These are phyloP conservation scores for Sclerotinia minor DNA, from an alignment of 2,329 filamentous ascomycete genomes.

Conservation along the genomic window DNA sequence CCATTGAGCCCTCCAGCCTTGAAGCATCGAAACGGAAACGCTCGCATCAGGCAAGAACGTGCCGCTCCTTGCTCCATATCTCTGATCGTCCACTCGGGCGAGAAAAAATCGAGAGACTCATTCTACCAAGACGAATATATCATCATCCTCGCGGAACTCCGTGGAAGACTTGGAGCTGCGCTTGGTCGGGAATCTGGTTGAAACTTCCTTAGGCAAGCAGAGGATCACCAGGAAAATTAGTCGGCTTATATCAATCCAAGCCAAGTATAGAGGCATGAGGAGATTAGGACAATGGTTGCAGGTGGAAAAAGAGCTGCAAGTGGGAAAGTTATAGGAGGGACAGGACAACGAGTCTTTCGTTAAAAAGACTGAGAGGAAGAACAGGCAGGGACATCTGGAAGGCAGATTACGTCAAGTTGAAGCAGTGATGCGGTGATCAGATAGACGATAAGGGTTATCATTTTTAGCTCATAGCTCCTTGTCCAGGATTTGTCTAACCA, in stretches of 20 bases:
- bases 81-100: slow-evolving; percentile 22
- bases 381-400: background rate
- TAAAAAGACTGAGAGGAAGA: background rate
- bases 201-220: background rate
- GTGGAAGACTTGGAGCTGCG: slow-evolving; percentile 20
- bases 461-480: slow-evolving; percentile 24
- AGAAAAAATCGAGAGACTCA: background rate
- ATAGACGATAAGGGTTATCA: slow-evolving; percentile 18
- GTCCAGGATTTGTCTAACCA: slow-evolving; percentile 10
- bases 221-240: background rate
- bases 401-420: background rate
- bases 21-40: background rate
- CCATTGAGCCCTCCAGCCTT: slow-evolving; percentile 12
- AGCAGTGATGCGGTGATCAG: background rate
- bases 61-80: slow-evolving; percentile 7
- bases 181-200: slow-evolving; percentile 21
- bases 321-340: background rate
- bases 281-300: background rate
- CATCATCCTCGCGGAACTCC: slow-evolving; percentile 16
- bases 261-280: background rate
- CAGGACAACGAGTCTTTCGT: background rate
- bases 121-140: slow-evolving; percentile 25
- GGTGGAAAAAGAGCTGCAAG: background rate
- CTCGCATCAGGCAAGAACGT: slow-evolving; percentile 5
- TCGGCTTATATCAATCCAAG: background rate